Evolutionary conservation across 257 asterid genomes (phyloP).

Genomic region (Apocynum venetum): DNA sequence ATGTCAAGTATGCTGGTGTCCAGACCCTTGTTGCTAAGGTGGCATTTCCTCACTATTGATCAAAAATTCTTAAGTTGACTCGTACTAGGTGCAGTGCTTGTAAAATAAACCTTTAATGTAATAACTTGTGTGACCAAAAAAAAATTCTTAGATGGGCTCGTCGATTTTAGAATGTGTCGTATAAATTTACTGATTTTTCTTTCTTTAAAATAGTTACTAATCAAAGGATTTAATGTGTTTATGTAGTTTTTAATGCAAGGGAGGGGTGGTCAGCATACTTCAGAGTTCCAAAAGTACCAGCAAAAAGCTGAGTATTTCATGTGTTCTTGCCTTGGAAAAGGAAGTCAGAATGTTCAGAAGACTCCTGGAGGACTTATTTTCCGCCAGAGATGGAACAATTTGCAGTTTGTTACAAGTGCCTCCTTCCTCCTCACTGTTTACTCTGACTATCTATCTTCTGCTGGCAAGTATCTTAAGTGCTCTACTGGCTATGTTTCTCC

Average conservation of each 20-base stretch:
- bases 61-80: background rate
- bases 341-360: conserved; percentile 65
- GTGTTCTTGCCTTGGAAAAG: conserved; percentile 92
- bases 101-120: too few relatives aligned
- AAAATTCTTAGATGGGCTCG: background rate
- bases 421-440: conserved; percentile 80
- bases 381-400: conserved; percentile 93
- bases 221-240: background rate
- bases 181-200: background rate
- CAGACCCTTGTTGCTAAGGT: conserved; percentile 92
- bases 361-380: conserved; percentile 92
- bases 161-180: too few relatives aligned
- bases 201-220: background rate
- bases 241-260: conserved; percentile 78
- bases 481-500: conserved; percentile 57
- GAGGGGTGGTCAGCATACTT: conserved; percentile 50
- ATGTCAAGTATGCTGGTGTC: conserved; percentile 93
- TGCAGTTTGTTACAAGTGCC: conserved; percentile 96
- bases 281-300: conserved; percentile 54
- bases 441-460: conserved; percentile 81
- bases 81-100: too few relatives aligned
- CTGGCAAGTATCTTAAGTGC: conserved; percentile 68
- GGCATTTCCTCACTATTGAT: background rate
- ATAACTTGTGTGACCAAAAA: too few relatives aligned
- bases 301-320: conserved; percentile 86